Evolutionary conservation across 345 rosid genomes (phyloP), one percentile per base, ranked within the genome.

Genomic region (Corchorus olitorius): DNA sequence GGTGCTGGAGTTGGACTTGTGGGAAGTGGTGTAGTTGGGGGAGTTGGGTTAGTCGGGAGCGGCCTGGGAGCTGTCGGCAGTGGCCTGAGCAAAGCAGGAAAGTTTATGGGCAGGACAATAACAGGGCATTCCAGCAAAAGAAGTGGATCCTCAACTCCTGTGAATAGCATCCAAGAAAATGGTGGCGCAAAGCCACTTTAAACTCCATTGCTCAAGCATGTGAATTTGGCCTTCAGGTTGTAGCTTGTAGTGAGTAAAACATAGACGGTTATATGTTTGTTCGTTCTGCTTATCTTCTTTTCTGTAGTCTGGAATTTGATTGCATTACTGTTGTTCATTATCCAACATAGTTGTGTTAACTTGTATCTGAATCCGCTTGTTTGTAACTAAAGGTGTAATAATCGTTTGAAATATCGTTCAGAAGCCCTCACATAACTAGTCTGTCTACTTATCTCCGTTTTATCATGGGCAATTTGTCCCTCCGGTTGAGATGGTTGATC

Each of bases 31-130:
- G 75, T 75, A 45, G 88, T 78, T 37, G 83, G 89, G 2, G 89
- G 92, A 22, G 84, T 86, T 20, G 92, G 89, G n/a, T 72, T 87
- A 61, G 91, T 89, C 19, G 94, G 92, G 56, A 88, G 85, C 22
- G 94, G 98, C 11, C 52, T 93, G 2, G 97, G 96, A 65, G 94
- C 90, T 4, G 93, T 93, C 0, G 93, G 98, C 35, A 90, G 88
- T 33, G 94, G 98, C 54, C 79, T 92, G 75, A 88, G 91, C 89
- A 94, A 88, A 83, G 95, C 98, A 5, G 97, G 97, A 43, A 89
- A 85, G 82, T 90, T 92, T 76, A 85, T 94, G 94, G 96, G 98
- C 50, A 84, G 96, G 84, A 94, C 90, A 27, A 83, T 92, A 34
- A 92, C 97, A 0, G 97, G 94, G 39, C 92, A 91, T 59, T 83